A percentile compares a stretch with the other conserved stretches of the same genome.
phyloP scores from a whole-genome alignment of 257 asterid genomes.

The Rubia yunnanensis region DNA sequence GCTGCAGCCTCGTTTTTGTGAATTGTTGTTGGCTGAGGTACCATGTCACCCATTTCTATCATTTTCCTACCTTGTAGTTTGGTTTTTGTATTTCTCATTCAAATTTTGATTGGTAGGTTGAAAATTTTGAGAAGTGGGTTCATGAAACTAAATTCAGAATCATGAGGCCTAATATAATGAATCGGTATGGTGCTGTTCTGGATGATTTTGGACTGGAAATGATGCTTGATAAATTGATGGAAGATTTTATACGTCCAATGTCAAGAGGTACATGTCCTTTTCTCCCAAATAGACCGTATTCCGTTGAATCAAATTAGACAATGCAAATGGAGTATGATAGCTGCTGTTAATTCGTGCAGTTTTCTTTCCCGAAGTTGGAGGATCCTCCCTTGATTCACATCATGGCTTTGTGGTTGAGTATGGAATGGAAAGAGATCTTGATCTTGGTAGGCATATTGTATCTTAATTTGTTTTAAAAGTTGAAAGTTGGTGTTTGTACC shows the following conservation, averaged over 20 bases:
- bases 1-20: slow-evolving; percentile 91
- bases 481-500: too few relatives aligned
- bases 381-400: slow-evolving; percentile 78
- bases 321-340: slow-evolving; percentile 1
- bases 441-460: slow-evolving; percentile 47
- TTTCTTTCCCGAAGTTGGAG: slow-evolving; percentile 90
- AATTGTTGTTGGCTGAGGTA: slow-evolving; percentile 86
- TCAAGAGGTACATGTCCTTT: slow-evolving; percentile 47
- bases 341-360: slow-evolving; percentile 37
- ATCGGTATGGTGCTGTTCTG: slow-evolving; percentile 86
- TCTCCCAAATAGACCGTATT: slow-evolving; percentile 3
- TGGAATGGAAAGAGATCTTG: slow-evolving; percentile 87
- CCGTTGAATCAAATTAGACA: not conserved
- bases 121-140: slow-evolving; percentile 95
- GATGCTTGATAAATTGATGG: slow-evolving; percentile 87
- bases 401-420: slow-evolving; percentile 92
- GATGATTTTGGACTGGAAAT: slow-evolving; percentile 97
- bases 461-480: slow-evolving; percentile 10
- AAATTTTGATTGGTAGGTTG: slow-evolving; percentile 59
- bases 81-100: slow-evolving; percentile 34
- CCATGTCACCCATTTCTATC: slow-evolving; percentile 17
- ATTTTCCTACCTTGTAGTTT: slow-evolving; percentile 21
- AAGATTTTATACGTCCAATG: slow-evolving; percentile 74
- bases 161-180: slow-evolving; percentile 95
- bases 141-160: slow-evolving; percentile 96